Conservation (phyloP, 2,329 filamentous ascomycete species). For the Oidium heveae region DNA sequence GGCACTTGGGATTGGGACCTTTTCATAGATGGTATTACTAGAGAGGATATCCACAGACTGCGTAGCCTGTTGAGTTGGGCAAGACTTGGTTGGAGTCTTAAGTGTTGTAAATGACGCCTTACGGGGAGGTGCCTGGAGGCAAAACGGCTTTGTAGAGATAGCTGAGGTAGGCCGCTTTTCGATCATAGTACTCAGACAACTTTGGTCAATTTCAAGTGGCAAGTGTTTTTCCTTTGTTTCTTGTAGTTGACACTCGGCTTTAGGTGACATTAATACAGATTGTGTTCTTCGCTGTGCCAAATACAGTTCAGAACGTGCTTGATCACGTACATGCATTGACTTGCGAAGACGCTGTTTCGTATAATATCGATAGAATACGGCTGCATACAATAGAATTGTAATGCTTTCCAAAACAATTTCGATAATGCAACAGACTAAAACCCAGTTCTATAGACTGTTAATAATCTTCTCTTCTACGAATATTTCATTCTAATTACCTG, state of each 20-base stretch:
- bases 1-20: constrained; percentile 71
- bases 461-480: background rate
- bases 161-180: constrained; percentile 39
- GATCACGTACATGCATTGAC: constrained; percentile 88
- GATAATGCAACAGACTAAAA: constrained; percentile 87
- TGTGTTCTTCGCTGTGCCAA: constrained; percentile 64
- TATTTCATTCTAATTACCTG: constrained; percentile 26
- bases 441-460: constrained; percentile 47
- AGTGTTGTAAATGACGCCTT: constrained; percentile 59
- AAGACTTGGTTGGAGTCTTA: constrained; percentile 21
- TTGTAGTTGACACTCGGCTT: constrained; percentile 49
- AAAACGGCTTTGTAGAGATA: constrained; percentile 38
- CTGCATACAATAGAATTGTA: constrained; percentile 73
- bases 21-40: constrained; percentile 61
- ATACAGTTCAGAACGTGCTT: constrained; percentile 83
- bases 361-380: constrained; percentile 95
- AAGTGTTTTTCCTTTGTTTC: constrained; percentile 24
- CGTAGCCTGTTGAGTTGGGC: constrained; percentile 18
- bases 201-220: constrained; percentile 10
- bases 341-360: constrained; percentile 86
- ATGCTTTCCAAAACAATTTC: constrained; percentile 83
- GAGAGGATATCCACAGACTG: constrained; percentile 45
- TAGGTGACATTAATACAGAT: constrained; percentile 84
- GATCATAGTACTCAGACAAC: constrained; percentile 7
- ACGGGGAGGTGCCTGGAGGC: constrained; percentile 61